A percentile compares a stretch with the other conserved stretches of the same genome.
These are phyloP conservation scores for Isoetes engelmannii DNA, from an alignment of 83 land plant genomes.

Conservation along the genomic window DNA sequence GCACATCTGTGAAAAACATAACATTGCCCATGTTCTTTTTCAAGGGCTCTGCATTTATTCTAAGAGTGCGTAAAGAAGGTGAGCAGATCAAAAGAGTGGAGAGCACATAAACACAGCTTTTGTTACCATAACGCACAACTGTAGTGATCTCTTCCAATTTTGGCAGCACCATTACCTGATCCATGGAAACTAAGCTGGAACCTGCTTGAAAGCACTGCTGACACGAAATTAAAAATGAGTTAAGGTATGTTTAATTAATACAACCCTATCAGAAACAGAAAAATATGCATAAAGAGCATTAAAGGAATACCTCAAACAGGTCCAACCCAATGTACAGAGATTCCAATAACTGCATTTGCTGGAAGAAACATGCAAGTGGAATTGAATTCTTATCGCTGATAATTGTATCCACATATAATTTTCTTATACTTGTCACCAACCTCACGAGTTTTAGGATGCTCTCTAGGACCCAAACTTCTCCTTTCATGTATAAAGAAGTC, in stretches of 20 bases:
- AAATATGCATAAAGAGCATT: not conserved
- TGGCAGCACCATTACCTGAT: conserved; percentile 18
- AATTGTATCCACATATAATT: conserved; percentile 22
- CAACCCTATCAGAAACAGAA: not conserved
- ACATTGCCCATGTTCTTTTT: conserved; percentile 25
- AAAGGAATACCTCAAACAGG: conserved; percentile 26
- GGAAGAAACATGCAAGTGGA: conserved; percentile 18
- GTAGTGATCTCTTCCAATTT: conserved; percentile 18
- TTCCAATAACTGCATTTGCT: conserved; percentile 20
- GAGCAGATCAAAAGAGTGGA: conserved; percentile 24
- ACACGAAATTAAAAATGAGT: not conserved
- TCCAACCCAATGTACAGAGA: conserved; percentile 30
- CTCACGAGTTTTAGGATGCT: conserved; percentile 22
- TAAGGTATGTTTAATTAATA: no score
- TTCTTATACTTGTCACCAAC: conserved; percentile 22
- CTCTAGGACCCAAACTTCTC: conserved; percentile 28
- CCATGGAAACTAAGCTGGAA: conserved; percentile 3
- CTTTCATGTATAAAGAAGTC: conserved; percentile 17
- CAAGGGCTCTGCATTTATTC: conserved; percentile 23
- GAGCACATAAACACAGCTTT: conserved; percentile 21
- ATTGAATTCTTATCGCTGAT: conserved; percentile 25
- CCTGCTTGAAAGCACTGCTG: conserved; percentile 36
- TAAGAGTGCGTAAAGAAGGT: conserved; percentile 16
- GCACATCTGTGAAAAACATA: conserved; percentile 23
- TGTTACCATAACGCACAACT: conserved; percentile 20